A percentile compares a stretch with the other conserved stretches of the same genome.
Evolutionary conservation across 2,329 filamentous ascomycete species (phyloP).

Genomic region (Pyrenochaeta sp.): DNA sequence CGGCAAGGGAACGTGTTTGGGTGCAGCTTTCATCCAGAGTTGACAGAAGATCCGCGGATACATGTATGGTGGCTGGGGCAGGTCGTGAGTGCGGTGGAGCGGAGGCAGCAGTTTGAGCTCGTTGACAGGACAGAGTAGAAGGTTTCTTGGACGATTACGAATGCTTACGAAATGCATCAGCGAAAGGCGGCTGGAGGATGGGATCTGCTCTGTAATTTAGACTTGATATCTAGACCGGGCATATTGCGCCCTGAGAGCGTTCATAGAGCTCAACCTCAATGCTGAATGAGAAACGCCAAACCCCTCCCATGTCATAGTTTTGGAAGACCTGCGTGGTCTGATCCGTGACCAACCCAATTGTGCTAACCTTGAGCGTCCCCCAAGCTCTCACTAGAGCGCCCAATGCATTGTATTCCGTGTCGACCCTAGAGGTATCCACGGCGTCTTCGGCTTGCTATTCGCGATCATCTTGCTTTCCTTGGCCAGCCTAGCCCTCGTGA

Average conservation of each 20-base stretch:
- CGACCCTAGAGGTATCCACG: not conserved
- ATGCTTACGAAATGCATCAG: constrained; percentile 11
- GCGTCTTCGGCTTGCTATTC: no score
- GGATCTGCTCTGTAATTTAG: constrained; percentile 15
- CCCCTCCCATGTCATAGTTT: constrained; percentile 23
- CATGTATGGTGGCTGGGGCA: constrained; percentile 92
- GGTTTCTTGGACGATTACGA: not conserved
- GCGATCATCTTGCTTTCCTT: not conserved
- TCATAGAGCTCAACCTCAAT: not conserved
- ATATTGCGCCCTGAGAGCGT: not conserved
- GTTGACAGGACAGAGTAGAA: constrained; percentile 31
- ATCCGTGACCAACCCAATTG: not conserved
- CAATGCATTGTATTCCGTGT: no score
- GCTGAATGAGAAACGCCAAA: constrained; percentile 19
- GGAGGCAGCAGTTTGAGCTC: constrained; percentile 43
- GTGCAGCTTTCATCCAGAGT: constrained; percentile 93
- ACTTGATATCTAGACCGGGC: constrained; percentile 17
- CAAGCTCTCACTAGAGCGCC: no score
- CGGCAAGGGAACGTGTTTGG: constrained; percentile 91
- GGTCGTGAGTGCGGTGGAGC: constrained; percentile 56
- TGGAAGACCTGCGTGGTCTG: not conserved
- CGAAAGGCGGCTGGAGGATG: constrained; percentile 16
- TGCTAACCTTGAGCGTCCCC: not conserved
- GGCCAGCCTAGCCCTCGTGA: constrained; percentile 30
- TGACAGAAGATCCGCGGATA: constrained; percentile 87